Conservation (phyloP, 2,329 filamentous ascomycete species). For the Fusarium sp. region DNA sequence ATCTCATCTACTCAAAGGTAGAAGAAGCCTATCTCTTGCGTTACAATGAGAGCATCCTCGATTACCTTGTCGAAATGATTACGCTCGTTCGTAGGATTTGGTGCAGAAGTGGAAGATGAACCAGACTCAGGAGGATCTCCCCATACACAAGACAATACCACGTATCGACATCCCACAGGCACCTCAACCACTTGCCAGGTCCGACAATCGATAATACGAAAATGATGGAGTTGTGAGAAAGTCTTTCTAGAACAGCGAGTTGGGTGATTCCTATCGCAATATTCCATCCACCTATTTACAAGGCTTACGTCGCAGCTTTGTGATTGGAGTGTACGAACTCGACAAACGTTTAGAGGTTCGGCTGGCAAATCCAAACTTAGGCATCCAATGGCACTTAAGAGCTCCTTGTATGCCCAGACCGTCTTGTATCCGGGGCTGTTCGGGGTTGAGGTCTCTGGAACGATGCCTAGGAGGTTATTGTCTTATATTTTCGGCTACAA, state of each 20-base stretch:
- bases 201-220: rapidly evolving
- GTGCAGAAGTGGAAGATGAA: rapidly evolving
- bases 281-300: neutral
- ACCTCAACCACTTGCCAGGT: neutral
- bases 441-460: too few species aligned
- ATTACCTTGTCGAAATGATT: neutral
- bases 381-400: too few species aligned
- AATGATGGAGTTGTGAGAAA: neutral
- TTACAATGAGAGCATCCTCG: neutral
- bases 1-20: neutral
- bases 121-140: neutral
- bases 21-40: neutral
- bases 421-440: too few species aligned
- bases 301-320: neutral
- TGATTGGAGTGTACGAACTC: neutral
- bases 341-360: neutral
- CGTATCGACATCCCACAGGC: rapidly evolving
- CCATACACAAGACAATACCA: neutral
- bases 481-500: too few species aligned
- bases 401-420: too few species aligned
- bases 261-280: neutral
- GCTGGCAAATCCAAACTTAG: neutral
- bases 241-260: neutral
- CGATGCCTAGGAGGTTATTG: too few species aligned
- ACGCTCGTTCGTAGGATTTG: too few species aligned